Evolutionary conservation across 176 grass and related monocot genomes (phyloP), one percentile per base, ranked within the genome.

Genomic region (Bolboschoenus planiculmis): DNA sequence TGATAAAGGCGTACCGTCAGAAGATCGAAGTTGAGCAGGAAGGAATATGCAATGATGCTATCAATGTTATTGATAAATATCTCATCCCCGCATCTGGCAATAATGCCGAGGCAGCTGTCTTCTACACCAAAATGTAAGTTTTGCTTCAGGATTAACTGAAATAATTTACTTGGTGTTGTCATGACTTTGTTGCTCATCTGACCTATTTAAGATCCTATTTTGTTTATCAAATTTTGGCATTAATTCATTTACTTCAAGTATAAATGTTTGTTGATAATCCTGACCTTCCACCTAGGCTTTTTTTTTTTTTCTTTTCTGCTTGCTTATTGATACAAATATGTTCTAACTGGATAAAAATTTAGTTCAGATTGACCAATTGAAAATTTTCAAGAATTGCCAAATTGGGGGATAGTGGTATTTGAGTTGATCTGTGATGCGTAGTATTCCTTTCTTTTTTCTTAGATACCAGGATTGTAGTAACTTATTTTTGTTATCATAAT

Each of bases 51-150:
- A 73, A 79, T 24, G 84, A 89, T 70, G 66, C 78, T 55, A 14
- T 86, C 43, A 7, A 71, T 70, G 51, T 89, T n/a, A 71, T 89
- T 18, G 79, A 89, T 70, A 36, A 64, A 23, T 79, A 83, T 36
- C 84, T 89, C 14, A 31, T 86, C 40, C 88, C 84, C 23, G 43
- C n/a, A 40, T 44, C 84, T 10, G 7, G 23, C n/a, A n/a, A n/a
- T 16, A 51, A 30, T 58, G 21, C 44, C 1, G 84, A 89, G 67
- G 62, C 88, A 36, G 24, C 16, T 13, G 84, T 83, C 23, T 89
- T 89, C 59, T 89, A 86, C 57, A 43, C 33, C 20, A 89, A 89
- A 30, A 89, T 89, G 88, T 89, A 67, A 86, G 70, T 60, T 74
- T 74, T 47, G 4, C 0, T 27, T 29, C 23, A 21, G 42, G 42